Conservation (phyloP, 2,329 filamentous ascomycete genomes). For the Leptographium galeiforme region DNA sequence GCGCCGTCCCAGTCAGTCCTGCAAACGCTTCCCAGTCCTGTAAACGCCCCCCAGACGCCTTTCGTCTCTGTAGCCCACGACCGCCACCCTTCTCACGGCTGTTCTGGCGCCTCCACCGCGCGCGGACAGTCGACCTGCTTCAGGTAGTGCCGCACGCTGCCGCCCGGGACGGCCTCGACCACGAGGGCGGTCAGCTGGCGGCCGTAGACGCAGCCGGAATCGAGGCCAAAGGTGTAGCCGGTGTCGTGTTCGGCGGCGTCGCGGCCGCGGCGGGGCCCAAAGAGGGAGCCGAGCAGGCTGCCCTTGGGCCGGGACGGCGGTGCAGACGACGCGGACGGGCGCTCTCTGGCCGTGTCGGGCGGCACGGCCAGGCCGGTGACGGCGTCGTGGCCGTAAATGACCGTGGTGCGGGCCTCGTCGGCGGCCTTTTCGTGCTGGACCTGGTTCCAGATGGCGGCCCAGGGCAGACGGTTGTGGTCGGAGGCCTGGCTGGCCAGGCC, state of each 20-base stretch:
- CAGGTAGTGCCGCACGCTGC: constrained; percentile 20
- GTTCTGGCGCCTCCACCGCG: neutral
- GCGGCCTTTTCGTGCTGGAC: constrained; percentile 24
- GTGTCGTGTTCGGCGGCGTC: constrained; percentile 9
- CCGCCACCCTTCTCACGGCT: neutral
- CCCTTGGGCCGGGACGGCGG: neutral
- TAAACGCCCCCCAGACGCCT: too few species aligned
- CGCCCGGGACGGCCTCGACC: constrained; percentile 37
- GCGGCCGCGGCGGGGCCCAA: neutral
- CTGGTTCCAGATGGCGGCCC: constrained; percentile 51
- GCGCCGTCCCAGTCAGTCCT: too few species aligned
- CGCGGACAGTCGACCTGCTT: constrained; percentile 27
- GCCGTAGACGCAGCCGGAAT: constrained; percentile 70
- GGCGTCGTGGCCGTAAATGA: constrained; percentile 82
- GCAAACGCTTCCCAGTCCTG: too few species aligned
- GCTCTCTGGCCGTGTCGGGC: neutral
- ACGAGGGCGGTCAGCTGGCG: constrained; percentile 65
- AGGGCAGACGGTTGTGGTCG: constrained; percentile 26
- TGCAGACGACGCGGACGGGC: neutral
- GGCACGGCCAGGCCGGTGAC: constrained; percentile 47
- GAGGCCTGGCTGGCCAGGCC: constrained; percentile 32
- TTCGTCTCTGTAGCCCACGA: too few species aligned
- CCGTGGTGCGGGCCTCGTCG: constrained; percentile 37
- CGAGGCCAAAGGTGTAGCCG: constrained; percentile 71
- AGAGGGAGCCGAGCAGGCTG: neutral